Evolutionary conservation across 768 basidiomycete genomes (phyloP).

Genomic region (Xerocomus brunneocitrinus): DNA sequence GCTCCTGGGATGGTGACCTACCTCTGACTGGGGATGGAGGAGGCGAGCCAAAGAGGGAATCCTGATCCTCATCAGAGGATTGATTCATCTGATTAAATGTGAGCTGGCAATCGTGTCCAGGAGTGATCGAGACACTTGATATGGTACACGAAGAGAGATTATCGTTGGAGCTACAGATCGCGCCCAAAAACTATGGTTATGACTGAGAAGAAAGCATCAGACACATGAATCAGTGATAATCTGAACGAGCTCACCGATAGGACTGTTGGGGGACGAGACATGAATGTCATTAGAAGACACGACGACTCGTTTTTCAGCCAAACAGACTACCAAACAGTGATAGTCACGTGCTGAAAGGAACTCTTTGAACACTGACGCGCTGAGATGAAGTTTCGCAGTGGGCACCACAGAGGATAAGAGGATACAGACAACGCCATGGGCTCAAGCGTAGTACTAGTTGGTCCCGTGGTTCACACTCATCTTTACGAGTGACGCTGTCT

Average conservation of each 20-base stretch:
- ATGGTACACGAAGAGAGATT: slow-evolving; percentile 2
- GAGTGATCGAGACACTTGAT: slow-evolving; percentile 18
- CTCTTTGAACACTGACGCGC: too few species aligned
- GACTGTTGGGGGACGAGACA: neutral
- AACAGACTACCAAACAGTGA: neutral
- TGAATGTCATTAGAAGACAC: neutral
- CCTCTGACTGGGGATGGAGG: slow-evolving; percentile 69
- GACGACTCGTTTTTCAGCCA: neutral
- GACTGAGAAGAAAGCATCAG: slow-evolving; percentile 1
- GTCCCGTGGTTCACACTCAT: too few species aligned
- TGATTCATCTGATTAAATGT: slow-evolving; percentile 20
- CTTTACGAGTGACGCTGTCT: too few species aligned
- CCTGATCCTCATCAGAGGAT: slow-evolving; percentile 40
- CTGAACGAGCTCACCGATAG: neutral
- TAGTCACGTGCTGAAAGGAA: neutral
- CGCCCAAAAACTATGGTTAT: neutral
- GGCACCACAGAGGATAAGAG: too few species aligned
- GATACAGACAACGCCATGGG: too few species aligned
- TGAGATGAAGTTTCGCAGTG: too few species aligned
- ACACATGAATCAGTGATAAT: neutral
- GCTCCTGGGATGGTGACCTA: slow-evolving; percentile 66
- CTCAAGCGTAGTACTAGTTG: too few species aligned
- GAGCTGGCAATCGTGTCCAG: slow-evolving; percentile 10
- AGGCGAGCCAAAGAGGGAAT: slow-evolving; percentile 78
- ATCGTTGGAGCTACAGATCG: slow-evolving; percentile 3